Percentiles rank a stretch among this genome's conserved stretches.
Conservation (phyloP, 768 basidiomycete genomes). For the Mycena alexandri region DNA sequence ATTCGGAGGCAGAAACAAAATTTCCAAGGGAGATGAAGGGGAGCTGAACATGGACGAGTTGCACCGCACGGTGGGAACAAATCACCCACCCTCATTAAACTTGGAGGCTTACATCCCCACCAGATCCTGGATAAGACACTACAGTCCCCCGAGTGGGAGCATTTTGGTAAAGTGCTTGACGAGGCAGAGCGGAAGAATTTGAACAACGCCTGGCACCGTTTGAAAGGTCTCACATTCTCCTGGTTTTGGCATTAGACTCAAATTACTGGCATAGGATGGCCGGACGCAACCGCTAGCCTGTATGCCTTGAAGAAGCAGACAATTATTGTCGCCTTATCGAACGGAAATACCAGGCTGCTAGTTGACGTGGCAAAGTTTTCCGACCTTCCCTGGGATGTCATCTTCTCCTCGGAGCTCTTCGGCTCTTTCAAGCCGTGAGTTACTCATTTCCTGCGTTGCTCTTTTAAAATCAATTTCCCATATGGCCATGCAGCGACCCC, state of each 20-base stretch:
- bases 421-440: slow-evolving; percentile 75
- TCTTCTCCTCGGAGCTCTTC: slow-evolving; percentile 74
- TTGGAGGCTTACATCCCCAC: neutral
- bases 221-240: slow-evolving; percentile 56
- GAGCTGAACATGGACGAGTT: slow-evolving; percentile 64
- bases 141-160: slow-evolving; percentile 61
- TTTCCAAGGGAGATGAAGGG: slow-evolving; percentile 60
- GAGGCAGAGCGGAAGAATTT: slow-evolving; percentile 58
- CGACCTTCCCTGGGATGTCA: slow-evolving; percentile 73
- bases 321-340: slow-evolving; percentile 69
- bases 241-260: no score
- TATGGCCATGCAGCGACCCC: slow-evolving; percentile 54
- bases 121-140: slow-evolving; percentile 73
- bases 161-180: slow-evolving; percentile 59
- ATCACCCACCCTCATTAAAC: neutral
- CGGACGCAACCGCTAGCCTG: slow-evolving; percentile 65
- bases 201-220: slow-evolving; percentile 68
- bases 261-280: slow-evolving; percentile 63
- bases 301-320: slow-evolving; percentile 62
- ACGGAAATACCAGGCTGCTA: slow-evolving; percentile 72
- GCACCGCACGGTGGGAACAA: slow-evolving; percentile 62
- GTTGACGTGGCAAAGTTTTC: slow-evolving; percentile 76
- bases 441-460: neutral
- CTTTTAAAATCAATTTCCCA: neutral
- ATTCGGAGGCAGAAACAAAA: slow-evolving; percentile 48